Conservation (phyloP, 2,329 filamentous ascomycete species). For the Fusarium subglutinans region DNA sequence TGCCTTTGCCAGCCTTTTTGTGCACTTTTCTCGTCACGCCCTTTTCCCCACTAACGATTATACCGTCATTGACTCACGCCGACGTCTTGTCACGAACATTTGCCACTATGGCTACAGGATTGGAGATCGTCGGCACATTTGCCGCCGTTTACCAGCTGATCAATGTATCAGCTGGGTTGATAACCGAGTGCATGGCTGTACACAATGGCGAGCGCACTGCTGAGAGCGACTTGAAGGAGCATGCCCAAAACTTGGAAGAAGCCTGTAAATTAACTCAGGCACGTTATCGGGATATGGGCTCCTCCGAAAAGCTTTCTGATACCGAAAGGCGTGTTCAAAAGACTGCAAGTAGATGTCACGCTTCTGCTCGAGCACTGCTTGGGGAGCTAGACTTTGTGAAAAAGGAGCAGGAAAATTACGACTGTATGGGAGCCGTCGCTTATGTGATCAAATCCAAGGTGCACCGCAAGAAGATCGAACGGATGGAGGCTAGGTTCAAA, state of each 20-base stretch:
- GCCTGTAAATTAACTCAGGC: background rate
- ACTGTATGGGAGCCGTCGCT: background rate
- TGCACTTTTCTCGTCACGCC: background rate
- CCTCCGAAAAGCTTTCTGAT: background rate
- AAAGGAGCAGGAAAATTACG: background rate
- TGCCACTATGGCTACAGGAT: background rate
- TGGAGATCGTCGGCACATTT: background rate
- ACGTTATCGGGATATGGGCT: background rate
- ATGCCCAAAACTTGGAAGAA: background rate
- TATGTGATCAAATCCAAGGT: background rate
- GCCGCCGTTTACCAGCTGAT: conserved; percentile 9
- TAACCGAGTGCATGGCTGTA: background rate
- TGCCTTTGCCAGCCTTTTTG: rapidly evolving
- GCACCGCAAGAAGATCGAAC: conserved; percentile 8
- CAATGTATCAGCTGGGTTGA: background rate
- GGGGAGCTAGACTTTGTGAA: background rate
- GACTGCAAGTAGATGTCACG: background rate
- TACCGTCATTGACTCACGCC: rapidly evolving
- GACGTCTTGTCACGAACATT: rapidly evolving
- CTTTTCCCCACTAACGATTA: rapidly evolving
- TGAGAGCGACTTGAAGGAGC: background rate
- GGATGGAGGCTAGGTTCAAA: background rate
- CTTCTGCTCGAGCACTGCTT: background rate
- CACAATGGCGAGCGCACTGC: conserved; percentile 1
- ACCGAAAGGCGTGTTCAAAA: background rate